Base-by-base conservation (phyloP, 2,329 filamentous ascomycete genomes). In the Mycosphaerelloides madeirae region DNA sequence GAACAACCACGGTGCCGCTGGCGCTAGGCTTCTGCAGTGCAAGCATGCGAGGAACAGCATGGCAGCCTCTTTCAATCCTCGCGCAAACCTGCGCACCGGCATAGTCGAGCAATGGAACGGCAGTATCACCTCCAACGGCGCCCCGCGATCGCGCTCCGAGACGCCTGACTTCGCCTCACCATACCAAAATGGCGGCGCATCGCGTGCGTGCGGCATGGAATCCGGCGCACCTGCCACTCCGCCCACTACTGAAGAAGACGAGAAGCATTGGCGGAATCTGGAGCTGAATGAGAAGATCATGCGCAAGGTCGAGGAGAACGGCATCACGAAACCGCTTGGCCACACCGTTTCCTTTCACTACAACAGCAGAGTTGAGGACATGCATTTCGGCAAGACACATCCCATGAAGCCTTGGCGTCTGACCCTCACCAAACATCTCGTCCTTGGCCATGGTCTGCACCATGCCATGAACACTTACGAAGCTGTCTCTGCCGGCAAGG, bases 321-420 rank as follows among this genome's bases (percentile, higher is more conserved):
- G 82, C 55, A 87, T 96, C 60, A 80, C 81, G 41, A 79, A 82
- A 29, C 90, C 91, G 1, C 83, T 85, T 62, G 90, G 89, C 56
- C 90, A 94, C 69, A 89, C 79, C 25, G 91, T 98, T 36, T 96
- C 91, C 8, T 97, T 90, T 69, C 93, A 98, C 66, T 88, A 89
- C 70, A 96, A 96, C 61, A 87, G 90, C 1, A 83, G 87, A 48
- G 94, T 97, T 65, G 93, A 98, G 70, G 85, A 86, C 63, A 91
- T 97, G 68, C 93, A 98, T 67, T 98, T 98, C 66, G 93, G 93
- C 54, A 85, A 87, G 69, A 90, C 87, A 8, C 93, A 98, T 72
- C 93, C 93, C 15, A 98, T 98, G 93, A 98, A 98, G 67, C 93
- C 93, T 47, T 97, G 93, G 91, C 87, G 93, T 29, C 73, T 98